Conservation (phyloP, 2,329 filamentous ascomycete species). For the Arthrobotrys conoides region DNA sequence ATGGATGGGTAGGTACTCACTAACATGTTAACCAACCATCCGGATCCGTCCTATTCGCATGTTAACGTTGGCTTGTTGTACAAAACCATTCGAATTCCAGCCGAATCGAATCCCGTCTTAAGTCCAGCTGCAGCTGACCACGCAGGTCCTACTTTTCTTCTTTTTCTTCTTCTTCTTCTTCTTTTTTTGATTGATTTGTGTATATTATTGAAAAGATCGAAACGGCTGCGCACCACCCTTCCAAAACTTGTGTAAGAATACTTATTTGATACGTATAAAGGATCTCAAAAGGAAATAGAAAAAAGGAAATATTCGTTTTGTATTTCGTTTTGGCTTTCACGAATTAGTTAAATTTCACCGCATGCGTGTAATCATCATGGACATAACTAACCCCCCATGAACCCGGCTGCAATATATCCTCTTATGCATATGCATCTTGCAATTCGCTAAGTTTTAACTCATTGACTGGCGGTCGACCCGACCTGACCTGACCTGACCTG, state of each 20-base stretch:
- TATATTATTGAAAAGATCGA: background rate
- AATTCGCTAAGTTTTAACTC: background rate
- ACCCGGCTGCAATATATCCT: conserved; percentile 14
- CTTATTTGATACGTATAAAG: background rate
- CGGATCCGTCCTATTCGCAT: conserved; percentile 11
- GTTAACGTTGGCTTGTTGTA: background rate
- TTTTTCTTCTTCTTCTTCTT: too few species aligned
- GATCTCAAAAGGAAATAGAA: background rate
- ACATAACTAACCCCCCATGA: conserved; percentile 21
- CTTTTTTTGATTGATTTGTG: background rate
- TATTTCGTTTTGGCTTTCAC: conserved; percentile 10
- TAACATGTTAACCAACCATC: conserved; percentile 19
- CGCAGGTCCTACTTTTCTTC: background rate
- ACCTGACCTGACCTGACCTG: too few species aligned
- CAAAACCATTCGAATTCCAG: conserved; percentile 18
- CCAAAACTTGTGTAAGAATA: background rate
- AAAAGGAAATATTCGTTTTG: background rate
- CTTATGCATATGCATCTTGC: too few species aligned
- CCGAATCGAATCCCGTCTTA: conserved; percentile 1
- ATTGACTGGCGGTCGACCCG: too few species aligned
- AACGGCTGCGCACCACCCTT: background rate
- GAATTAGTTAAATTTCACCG: too few species aligned
- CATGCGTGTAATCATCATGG: conserved; percentile 35
- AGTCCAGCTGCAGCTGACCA: conserved; percentile 1
- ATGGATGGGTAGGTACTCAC: too few species aligned